Conservation (phyloP, 495 filamentous ascomycete genomes). For the Penicillium bovifimosum region DNA sequence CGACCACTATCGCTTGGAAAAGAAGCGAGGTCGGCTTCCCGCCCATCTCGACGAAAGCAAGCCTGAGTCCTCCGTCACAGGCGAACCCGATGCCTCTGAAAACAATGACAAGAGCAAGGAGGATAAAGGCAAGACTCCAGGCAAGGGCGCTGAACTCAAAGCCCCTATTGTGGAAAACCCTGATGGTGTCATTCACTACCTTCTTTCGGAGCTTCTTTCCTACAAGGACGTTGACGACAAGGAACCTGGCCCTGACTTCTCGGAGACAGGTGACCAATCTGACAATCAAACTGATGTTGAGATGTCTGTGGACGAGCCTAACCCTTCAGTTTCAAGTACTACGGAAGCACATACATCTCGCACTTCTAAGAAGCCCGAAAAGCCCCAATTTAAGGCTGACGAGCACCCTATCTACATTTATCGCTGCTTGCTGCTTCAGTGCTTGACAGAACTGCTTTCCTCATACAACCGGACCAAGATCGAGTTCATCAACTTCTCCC, state of each 20-base stretch:
- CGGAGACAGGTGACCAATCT: conserved; percentile 40
- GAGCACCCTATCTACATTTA: conserved; percentile 96
- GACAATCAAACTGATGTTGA: conserved; percentile 48
- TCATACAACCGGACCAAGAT: conserved; percentile 93
- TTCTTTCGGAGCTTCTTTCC: conserved; percentile 87
- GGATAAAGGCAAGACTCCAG: conserved; percentile 56
- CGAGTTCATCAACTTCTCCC: conserved; percentile 98
- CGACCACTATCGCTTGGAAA: conserved; percentile 33
- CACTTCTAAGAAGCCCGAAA: conserved; percentile 58
- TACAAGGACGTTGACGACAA: conserved; percentile 90
- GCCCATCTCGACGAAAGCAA: conserved; percentile 25
- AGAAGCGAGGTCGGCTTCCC: conserved; percentile 25
- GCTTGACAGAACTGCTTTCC: conserved; percentile 84
- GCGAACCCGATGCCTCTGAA: conserved; percentile 32
- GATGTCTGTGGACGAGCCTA: conserved; percentile 39
- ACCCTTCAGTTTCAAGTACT: conserved; percentile 34
- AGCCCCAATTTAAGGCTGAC: conserved; percentile 80
- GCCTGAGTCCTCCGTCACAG: conserved; percentile 22
- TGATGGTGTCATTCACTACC: conserved; percentile 92
- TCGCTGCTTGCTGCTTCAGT: conserved; percentile 89
- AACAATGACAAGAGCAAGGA: conserved; percentile 54
- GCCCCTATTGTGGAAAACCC: conserved; percentile 84
- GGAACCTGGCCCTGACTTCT: conserved; percentile 44
- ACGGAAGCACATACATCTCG: conserved; percentile 27
- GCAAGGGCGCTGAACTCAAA: conserved; percentile 65